Conservation (phyloP, 2,329 filamentous ascomycete species). For the Phialophora expanda region DNA sequence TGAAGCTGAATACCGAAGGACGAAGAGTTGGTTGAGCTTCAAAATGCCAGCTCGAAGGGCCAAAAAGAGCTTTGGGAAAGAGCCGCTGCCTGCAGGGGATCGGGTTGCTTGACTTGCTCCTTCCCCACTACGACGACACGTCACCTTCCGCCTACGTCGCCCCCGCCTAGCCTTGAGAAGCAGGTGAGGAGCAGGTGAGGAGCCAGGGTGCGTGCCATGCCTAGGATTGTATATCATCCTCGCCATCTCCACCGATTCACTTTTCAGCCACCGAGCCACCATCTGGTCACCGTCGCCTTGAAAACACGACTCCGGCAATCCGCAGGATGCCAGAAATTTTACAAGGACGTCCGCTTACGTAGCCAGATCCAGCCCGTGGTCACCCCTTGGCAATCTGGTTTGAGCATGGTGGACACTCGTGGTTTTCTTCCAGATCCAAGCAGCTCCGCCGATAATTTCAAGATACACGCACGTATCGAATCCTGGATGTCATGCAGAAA, state of each 20-base stretch:
- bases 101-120: background rate
- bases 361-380: background rate
- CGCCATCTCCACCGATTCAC: conserved; percentile 20
- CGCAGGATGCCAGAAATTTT: conserved; percentile 2
- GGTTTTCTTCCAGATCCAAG: background rate
- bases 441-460: background rate
- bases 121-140: background rate
- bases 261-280: conserved; percentile 9
- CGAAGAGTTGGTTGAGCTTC: too few species aligned
- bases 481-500: conserved; percentile 12
- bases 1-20: background rate
- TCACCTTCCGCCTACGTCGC: background rate
- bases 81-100: background rate
- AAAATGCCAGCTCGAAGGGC: background rate
- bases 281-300: background rate
- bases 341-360: conserved; percentile 1
- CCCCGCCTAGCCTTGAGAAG: background rate
- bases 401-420: background rate
- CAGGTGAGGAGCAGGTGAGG: background rate
- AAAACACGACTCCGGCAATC: conserved; percentile 13
- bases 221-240: conserved; percentile 10
- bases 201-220: background rate
- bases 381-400: conserved; percentile 7
- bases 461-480: background rate
- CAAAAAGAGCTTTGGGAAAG: background rate